Evolutionary conservation across 257 asterid species (phyloP), one percentile per base, ranked within the genome.

Genomic region (Gardenia jasminoides): DNA sequence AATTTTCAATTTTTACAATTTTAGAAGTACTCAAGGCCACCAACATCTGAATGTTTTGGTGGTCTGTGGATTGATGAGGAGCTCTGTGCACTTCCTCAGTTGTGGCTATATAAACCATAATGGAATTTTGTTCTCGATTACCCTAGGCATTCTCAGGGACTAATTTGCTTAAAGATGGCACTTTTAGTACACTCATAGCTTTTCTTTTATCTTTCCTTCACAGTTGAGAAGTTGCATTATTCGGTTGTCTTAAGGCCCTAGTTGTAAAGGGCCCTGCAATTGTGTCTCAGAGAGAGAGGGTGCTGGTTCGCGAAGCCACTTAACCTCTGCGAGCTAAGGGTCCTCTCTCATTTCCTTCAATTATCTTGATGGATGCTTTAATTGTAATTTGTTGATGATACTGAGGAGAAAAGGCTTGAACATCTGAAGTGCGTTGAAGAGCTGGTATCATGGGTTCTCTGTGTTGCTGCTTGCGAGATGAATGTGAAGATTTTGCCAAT

Each of bases 401-500:
- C 72, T 31, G 67, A 52, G 72, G 67, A 70, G 79, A 26, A 62
- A 64, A 76, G 70, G 39, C 61, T 72, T 4, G 67, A 46, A 74
- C 59, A 66, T 33, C 79, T 76, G 36, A 67, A 54, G 84, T 80
- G 54, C 81, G 67, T 76, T 69, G 74, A 73, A 67, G 4, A 46
- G 82, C 65, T 68, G 81, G 70, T 72, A 86, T 84, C 76, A 94
- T 94, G 99, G 98, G 99, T 79, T 88, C 93, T 79, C 82, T 84
- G 54, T 94, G 97, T 87, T 94, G 98, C 88, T 93, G 97, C 85
- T 87, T 90, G 84, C 87, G 85, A 80, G 91, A 86, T 75, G 98
- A 91, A 7, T 94, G 82, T 41, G 98, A 89, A 75, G 96, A 94
- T 73, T 83, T 87, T 56, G 84, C 91, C 62, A 85, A 86, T 84